Conservation (phyloP, 2,329 filamentous ascomycete species). For the Triangularia verruculosa region DNA sequence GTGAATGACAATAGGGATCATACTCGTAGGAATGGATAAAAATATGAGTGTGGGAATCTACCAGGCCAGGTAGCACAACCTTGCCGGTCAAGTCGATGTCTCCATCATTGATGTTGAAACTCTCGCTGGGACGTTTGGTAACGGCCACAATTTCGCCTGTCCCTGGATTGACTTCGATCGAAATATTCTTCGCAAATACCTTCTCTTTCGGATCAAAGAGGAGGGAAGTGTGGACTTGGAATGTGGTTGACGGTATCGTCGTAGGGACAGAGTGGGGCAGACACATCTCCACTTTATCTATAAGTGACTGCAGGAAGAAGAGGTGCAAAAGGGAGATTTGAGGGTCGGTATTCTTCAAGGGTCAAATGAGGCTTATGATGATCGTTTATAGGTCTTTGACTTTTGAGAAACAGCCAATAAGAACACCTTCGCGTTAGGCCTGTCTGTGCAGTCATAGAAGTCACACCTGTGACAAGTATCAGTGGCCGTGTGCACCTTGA, state of each 20-base stretch:
- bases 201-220: conserved; percentile 47
- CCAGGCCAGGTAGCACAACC: conserved; percentile 50
- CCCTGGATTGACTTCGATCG: conserved; percentile 39
- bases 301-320: not conserved
- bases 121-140: conserved; percentile 29
- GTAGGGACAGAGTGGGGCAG: not conserved
- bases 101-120: conserved; percentile 27
- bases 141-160: conserved; percentile 42
- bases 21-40: conserved; percentile 50
- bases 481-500: conserved; percentile 5
- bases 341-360: too few relatives aligned
- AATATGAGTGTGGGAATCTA: conserved; percentile 56
- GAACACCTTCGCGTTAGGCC: not conserved
- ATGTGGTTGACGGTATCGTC: conserved; percentile 20
- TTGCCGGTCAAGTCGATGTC: conserved; percentile 55
- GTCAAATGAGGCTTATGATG: not conserved
- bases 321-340: not conserved
- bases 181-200: conserved; percentile 39
- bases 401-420: not conserved
- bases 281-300: not conserved
- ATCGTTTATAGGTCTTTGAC: not conserved
- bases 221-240: conserved; percentile 44
- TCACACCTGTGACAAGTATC: not conserved
- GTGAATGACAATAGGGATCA: conserved; percentile 9
- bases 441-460: not conserved